phyloP scores from a whole-genome alignment of 768 basidiomycete genomes.

The Termitomyces sp. region DNA sequence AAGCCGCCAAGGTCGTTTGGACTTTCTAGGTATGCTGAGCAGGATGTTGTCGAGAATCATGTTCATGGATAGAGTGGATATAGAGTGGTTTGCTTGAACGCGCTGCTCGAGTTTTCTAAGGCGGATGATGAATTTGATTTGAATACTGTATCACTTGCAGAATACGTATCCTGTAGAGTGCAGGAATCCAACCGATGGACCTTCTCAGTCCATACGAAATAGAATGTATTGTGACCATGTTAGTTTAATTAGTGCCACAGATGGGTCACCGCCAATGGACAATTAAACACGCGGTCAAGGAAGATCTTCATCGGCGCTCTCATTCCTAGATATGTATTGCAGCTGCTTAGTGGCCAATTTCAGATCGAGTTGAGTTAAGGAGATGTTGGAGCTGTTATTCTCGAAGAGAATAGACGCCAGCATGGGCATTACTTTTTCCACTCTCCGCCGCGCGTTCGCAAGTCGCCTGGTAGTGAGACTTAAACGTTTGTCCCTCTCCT shows the following conservation, averaged over 20 bases:
- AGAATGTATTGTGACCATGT: neutral
- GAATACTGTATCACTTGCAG: no score
- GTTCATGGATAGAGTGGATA: conserved; percentile 95
- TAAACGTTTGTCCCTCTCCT: no score
- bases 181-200: no score
- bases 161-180: no score
- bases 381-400: conserved; percentile 92
- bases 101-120: conserved; percentile 90
- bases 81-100: conserved; percentile 99
- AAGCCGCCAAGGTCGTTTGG: conserved; percentile 86
- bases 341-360: conserved; percentile 75
- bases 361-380: conserved; percentile 80
- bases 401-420: conserved; percentile 19
- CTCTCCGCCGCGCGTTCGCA: no score
- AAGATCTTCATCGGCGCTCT: conserved; percentile 41
- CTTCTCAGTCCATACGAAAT: conserved; percentile 75
- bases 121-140: conserved; percentile 28
- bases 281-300: conserved; percentile 72
- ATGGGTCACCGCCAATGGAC: conserved; percentile 92
- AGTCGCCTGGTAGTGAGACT: neutral
- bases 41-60: conserved; percentile 98
- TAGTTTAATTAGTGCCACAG: conserved; percentile 37
- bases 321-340: conserved; percentile 58
- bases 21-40: conserved; percentile 75
- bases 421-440: no score